Base-by-base conservation (phyloP, 768 basidiomycete species). In the Steccherinum ochraceum region DNA sequence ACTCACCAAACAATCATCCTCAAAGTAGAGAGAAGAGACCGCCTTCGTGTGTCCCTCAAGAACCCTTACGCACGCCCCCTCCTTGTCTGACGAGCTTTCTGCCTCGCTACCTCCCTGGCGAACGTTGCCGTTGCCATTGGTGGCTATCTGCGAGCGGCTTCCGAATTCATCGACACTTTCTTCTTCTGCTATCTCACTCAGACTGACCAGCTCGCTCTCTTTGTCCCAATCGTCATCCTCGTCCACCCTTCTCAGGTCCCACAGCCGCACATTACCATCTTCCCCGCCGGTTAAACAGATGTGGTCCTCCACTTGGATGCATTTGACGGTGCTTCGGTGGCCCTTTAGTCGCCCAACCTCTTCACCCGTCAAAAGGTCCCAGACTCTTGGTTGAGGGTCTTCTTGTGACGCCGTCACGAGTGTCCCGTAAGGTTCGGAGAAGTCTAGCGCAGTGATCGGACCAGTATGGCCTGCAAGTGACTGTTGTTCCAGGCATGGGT, bases 351-450 rank as follows among this genome's bases (percentile, higher is more conserved):
- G 79, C 11, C 91, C 93, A 24, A 93, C 79, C 66, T 94, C 89
- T 49, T 86, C 81, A 10, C 94, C 96, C 24, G 85, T 80, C 56
- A 94, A 80, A 16, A 99, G 74, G 67, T 99, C 96, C 95, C 93
- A 99, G 12, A 97, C 86, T 4, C 88, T 83, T 2, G 93, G 93
- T 50, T 89, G 81, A 12, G 85, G 72, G 58, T 96, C 95, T 47
- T 91, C 88, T 53, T 81, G 83, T 1, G 91, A 86, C 1, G 93
- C 86, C 46, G 83, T 89, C 52, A 98, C 93, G 27, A 97, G 80
- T 10, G 84, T 88, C 13, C 93, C 95, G 60, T 99, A 99, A 4
- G 96, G 96, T 63, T 97, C 95, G 10, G 90, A 91, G 61, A 98
- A 91, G 69, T 99, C 96, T 18, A 99, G 78, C 1, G 93, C 84